Conservation (phyloP, 495 filamentous ascomycete species). For the Bathelium albidoporum region DNA sequence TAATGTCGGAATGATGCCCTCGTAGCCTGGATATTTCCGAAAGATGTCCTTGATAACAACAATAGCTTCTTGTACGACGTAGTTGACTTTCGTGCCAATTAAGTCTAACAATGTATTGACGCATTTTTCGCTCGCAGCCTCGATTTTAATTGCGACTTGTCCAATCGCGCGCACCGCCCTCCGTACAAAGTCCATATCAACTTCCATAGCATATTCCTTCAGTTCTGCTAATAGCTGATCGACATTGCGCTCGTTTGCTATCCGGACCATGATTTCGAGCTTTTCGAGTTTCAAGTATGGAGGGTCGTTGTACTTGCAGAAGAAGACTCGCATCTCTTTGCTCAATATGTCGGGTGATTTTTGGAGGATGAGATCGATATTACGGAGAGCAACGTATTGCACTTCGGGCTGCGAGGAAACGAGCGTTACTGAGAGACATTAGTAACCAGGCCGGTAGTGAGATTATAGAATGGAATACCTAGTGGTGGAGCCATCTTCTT, state of each 20-base stretch:
- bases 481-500: constrained; percentile 98
- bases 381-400: constrained; percentile 91
- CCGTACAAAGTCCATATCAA: constrained; percentile 98
- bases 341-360: constrained; percentile 92
- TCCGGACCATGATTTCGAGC: constrained; percentile 97
- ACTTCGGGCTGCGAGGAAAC: constrained; percentile 94
- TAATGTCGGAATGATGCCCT: constrained; percentile 91
- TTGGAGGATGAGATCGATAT: constrained; percentile 91
- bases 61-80: constrained; percentile 95
- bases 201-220: constrained; percentile 94
- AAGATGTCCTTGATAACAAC: constrained; percentile 99
- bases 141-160: constrained; percentile 97
- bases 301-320: constrained; percentile 99
- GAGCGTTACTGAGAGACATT: constrained; percentile 59
- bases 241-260: constrained; percentile 94
- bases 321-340: constrained; percentile 96
- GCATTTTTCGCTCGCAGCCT: constrained; percentile 83
- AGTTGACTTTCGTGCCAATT: constrained; percentile 95
- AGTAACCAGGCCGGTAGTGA: constrained; percentile 10
- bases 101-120: constrained; percentile 89
- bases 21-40: constrained; percentile 93
- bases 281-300: constrained; percentile 97
- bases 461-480: constrained; percentile 42
- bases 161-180: constrained; percentile 91
- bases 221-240: constrained; percentile 89